Percentiles rank a stretch among this genome's conserved stretches.
These are phyloP conservation scores for Arachis stenosperma DNA, from an alignment of 306 rosid genomes.

Conservation along the genomic window DNA sequence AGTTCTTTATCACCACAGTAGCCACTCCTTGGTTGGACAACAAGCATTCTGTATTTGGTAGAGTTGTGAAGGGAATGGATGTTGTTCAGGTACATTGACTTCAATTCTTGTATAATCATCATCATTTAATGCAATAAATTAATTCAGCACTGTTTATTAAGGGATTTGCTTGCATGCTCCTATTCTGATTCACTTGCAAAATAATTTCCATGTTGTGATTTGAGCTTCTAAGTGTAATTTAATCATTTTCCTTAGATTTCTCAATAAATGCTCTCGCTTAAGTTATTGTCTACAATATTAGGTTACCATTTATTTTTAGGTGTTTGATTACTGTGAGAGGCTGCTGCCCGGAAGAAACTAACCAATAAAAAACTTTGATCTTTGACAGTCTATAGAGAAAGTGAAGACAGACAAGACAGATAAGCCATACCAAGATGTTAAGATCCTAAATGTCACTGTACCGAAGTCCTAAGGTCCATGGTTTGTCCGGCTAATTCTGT, in stretches of 20 bases:
- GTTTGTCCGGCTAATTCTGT: conserved; percentile 6
- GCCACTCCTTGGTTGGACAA: conserved; percentile 99
- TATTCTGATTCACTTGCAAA: conserved; percentile 9
- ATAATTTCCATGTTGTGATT: neutral
- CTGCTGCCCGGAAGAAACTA: neutral
- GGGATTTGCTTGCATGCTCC: conserved; percentile 17
- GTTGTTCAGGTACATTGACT: conserved; percentile 81
- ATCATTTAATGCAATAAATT: conserved; percentile 1
- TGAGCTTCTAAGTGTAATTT: neutral
- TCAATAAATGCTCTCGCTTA: conserved; percentile 4
- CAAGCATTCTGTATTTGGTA: conserved; percentile 96
- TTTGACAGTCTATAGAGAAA: conserved; percentile 83
- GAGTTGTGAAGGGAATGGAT: conserved; percentile 96
- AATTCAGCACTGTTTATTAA: conserved; percentile 2
- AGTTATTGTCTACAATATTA: neutral
- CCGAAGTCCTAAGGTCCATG: conserved; percentile 73
- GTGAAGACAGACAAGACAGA: conserved; percentile 88
- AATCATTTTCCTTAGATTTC: neutral
- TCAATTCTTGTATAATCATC: conserved; percentile 28
- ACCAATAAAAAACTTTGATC: conserved; percentile 25
- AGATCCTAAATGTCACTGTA: conserved; percentile 88
- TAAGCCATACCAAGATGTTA: conserved; percentile 93
- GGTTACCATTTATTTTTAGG: neutral
- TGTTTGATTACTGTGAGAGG: conserved; percentile 2
- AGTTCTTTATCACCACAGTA: conserved; percentile 96